These are phyloP conservation scores for Coniochaeta prunicola DNA, from an alignment of 2,329 filamentous ascomycete genomes.

Conservation along the genomic window DNA sequence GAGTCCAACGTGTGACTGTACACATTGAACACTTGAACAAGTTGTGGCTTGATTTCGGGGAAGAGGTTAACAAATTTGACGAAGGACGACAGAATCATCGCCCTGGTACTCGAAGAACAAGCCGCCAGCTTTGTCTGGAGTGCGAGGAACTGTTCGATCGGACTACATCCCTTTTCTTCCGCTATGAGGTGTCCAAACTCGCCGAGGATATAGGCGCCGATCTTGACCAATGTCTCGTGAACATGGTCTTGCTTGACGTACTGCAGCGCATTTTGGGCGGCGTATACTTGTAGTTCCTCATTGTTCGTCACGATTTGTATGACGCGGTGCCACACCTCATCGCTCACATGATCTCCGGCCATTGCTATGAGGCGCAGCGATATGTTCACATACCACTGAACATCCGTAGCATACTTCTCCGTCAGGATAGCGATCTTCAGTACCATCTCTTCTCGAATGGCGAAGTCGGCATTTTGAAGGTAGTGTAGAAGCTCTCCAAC, in stretches of 20 bases:
- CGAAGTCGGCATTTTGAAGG: conserved; percentile 93
- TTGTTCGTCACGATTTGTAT: conserved; percentile 99
- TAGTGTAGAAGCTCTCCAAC: conserved; percentile 92
- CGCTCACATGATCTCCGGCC: conserved; percentile 96
- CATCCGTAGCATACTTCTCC: conserved; percentile 96
- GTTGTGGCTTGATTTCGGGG: conserved; percentile 94
- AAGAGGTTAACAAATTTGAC: conserved; percentile 98
- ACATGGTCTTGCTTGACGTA: conserved; percentile 91
- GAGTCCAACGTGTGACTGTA: conserved; percentile 95
- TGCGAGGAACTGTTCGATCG: conserved; percentile 94
- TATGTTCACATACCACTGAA: conserved; percentile 99
- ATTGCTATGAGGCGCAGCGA: conserved; percentile 89
- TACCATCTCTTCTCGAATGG: conserved; percentile 98
- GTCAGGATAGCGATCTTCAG: conserved; percentile 97
- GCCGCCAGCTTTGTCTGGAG: conserved; percentile 83
- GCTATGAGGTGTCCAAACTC: conserved; percentile 97
- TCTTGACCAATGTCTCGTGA: conserved; percentile 96
- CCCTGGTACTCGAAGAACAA: conserved; percentile 82
- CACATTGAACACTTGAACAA: conserved; percentile 80
- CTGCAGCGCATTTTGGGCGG: conserved; percentile 84
- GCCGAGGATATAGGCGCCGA: conserved; percentile 90
- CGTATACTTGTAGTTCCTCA: conserved; percentile 94
- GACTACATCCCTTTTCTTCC: conserved; percentile 84
- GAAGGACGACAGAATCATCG: conserved; percentile 91
- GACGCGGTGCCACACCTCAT: conserved; percentile 98